Conservation (phyloP, 225 moss, liverwort and hornwort genomes). For the Straminergon stramineum region DNA sequence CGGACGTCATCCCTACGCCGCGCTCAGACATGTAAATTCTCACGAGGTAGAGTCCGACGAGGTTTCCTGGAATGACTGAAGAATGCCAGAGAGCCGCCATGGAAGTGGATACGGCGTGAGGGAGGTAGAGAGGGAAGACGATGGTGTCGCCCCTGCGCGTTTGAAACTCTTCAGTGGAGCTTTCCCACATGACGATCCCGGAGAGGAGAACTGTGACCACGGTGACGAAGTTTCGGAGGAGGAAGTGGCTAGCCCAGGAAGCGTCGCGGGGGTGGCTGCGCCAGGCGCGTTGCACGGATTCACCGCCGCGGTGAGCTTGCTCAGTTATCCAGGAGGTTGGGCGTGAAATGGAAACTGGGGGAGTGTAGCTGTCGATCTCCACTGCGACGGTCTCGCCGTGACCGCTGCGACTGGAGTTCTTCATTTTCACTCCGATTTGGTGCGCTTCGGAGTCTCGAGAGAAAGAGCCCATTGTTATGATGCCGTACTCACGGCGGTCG, state of each 20-base stretch:
- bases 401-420: neutral
- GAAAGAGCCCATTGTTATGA: neutral
- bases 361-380: neutral
- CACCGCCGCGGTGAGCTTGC: neutral
- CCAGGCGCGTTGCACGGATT: neutral
- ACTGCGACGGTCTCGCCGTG: neutral
- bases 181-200: slow-evolving; percentile 49
- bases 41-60: slow-evolving; percentile 25
- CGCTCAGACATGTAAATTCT: slow-evolving; percentile 20
- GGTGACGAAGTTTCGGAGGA: slow-evolving; percentile 8
- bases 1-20: neutral
- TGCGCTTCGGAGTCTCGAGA: neutral
- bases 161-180: slow-evolving; percentile 25
- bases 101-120: slow-evolving; percentile 32
- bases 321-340: neutral
- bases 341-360: neutral
- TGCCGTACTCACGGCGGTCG: neutral
- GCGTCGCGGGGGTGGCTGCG: slow-evolving; percentile 5
- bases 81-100: slow-evolving; percentile 32
- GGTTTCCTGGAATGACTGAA: slow-evolving; percentile 36
- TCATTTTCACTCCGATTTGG: neutral
- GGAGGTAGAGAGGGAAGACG: slow-evolving; percentile 61
- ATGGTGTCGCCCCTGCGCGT: neutral
- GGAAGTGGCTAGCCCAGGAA: neutral
- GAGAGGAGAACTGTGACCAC: neutral